Conservation (phyloP, 2,329 filamentous ascomycete species). For the Monilinia polystroma region DNA sequence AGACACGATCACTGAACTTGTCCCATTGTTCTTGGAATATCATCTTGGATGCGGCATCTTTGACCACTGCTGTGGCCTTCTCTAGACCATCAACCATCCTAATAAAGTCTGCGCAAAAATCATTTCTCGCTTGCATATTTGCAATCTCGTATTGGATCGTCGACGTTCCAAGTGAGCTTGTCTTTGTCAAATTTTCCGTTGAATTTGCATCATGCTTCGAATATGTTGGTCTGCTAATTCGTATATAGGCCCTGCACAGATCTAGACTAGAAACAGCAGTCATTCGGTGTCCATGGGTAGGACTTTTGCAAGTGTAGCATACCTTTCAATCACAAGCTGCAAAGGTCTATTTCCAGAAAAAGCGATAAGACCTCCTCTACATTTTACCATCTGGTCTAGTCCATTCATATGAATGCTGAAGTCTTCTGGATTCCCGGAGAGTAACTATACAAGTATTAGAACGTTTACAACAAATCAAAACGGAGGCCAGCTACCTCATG, state of each 20-base stretch:
- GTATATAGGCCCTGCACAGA: slow-evolving; percentile 16
- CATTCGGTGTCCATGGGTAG: background rate
- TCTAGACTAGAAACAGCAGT: slow-evolving; percentile 5
- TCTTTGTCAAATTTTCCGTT: background rate
- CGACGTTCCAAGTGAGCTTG: background rate
- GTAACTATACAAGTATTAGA: slow-evolving; percentile 3
- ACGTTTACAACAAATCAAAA: background rate
- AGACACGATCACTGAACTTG: background rate
- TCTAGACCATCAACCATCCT: slow-evolving; percentile 16
- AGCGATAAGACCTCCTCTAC: background rate
- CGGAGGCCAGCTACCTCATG: background rate
- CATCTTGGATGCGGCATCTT: background rate
- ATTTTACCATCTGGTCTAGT: slow-evolving; percentile 8
- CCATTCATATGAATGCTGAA: slow-evolving; percentile 8
- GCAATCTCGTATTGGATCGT: background rate
- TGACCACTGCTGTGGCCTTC: slow-evolving; percentile 8
- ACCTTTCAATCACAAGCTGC: slow-evolving; percentile 11
- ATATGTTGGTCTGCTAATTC: slow-evolving; percentile 9
- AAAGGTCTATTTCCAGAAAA: background rate
- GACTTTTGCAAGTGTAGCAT: background rate
- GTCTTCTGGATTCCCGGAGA: background rate
- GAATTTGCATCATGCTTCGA: background rate
- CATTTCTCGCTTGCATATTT: slow-evolving; percentile 1
- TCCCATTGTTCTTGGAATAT: background rate
- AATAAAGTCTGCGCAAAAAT: slow-evolving; percentile 14